Base-by-base conservation (phyloP, 2,329 filamentous ascomycete species). In the Elsinoe necatrix region DNA sequence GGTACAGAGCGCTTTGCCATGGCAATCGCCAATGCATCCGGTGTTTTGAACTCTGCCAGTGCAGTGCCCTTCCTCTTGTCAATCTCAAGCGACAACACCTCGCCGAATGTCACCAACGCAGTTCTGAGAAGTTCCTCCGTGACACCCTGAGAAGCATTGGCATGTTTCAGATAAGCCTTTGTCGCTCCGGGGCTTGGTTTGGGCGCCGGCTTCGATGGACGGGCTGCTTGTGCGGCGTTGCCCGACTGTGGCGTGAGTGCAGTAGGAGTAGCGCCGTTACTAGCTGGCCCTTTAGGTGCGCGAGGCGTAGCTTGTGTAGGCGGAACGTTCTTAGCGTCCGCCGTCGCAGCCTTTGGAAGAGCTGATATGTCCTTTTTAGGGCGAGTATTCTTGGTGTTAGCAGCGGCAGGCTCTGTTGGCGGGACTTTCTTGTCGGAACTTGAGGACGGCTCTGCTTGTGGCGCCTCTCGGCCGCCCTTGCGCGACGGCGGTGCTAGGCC, bases 61-160 rank as follows among this genome's bases (percentile, higher is more conserved):
- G 90, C 92, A 65, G 95, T 95, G 0, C 90, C 90, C 70, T 96
- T 96, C 65, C 91, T 87, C 70, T 90, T 91, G 68, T 97, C 92
- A 55, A 97, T 92, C 64, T 96, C 92, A 16, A 95, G 88, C 62
- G 83, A 86, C 0, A 81, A 81, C 45, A 96, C 81, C 1, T 80
- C 70, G 1, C 92, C 92, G 63, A 89, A 95, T 0, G 74, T 71
- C 43, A 84, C 79, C 67, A 97, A 82, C 0, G 87, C 84, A 62
- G 86, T 80, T 64, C 86, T 84, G 1, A 97, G 81, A 0, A 90
- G 72, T 0, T 85, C 75, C 66, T 96, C 92, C 0, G 89, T 96
- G 47, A 96, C 87, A 12, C 92, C 92, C 67, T 96, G 92, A 0
- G 90, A 93, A 9, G 89, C 83, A 67, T 95, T 95, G 29, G 75